Evolutionary conservation across 2,329 filamentous ascomycete species (phyloP).

Genomic region (Aspergillaceae sp.): DNA sequence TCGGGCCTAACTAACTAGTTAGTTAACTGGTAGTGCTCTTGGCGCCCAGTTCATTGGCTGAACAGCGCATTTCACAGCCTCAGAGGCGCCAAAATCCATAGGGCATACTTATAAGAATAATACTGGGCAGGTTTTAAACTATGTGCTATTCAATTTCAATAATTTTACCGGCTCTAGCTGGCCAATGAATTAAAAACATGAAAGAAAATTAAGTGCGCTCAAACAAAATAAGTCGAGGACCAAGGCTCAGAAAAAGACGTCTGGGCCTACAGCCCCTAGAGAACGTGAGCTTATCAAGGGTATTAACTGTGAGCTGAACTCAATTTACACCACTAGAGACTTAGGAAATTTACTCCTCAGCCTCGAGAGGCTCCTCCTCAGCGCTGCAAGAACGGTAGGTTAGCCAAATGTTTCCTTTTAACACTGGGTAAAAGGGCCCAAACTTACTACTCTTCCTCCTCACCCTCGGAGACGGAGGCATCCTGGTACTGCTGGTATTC

Average conservation of each 20-base stretch:
- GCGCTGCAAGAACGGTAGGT: conserved; percentile 38
- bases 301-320: conserved; percentile 28
- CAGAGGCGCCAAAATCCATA: too few relatives aligned
- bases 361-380: conserved; percentile 68
- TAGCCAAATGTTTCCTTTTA: conserved; percentile 7
- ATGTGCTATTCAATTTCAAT: conserved; percentile 24
- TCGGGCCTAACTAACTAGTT: too few relatives aligned
- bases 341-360: conserved; percentile 54
- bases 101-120: too few relatives aligned
- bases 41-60: too few relatives aligned
- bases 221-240: conserved; percentile 24
- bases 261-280: conserved; percentile 15
- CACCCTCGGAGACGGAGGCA: conserved; percentile 90
- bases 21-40: too few relatives aligned
- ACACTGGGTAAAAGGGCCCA: not conserved
- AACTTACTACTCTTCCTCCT: conserved; percentile 68
- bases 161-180: conserved; percentile 12
- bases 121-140: conserved; percentile 14
- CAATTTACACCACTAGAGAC: conserved; percentile 13
- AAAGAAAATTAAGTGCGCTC: conserved; percentile 29
- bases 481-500: conserved; percentile 99
- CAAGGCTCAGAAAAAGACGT: conserved; percentile 13
- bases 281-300: conserved; percentile 28
- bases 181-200: conserved; percentile 26
- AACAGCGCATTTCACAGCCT: too few relatives aligned